Evolutionary conservation across 2,329 filamentous ascomycete genomes (phyloP), one percentile per base, ranked within the genome.

Genomic region (Akanthomyces lecanii): DNA sequence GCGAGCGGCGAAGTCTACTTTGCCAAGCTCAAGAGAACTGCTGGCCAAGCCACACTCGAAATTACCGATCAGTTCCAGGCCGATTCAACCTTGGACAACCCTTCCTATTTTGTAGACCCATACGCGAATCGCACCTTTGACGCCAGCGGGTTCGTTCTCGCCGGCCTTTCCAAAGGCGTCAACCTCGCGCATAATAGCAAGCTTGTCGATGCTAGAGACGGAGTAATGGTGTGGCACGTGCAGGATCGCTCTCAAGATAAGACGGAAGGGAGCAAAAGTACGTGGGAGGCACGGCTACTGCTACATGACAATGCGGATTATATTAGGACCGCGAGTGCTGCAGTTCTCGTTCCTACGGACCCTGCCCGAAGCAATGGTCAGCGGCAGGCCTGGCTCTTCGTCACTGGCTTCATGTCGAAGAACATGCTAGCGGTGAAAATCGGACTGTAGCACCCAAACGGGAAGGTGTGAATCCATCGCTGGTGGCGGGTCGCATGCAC

Each of bases 241-340:
- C 60, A 48, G 23, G 52, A 61, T n/a, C 50, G 42, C 12, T 28
- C 58, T 7, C 28, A 18, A 36, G 18, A 67, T 62, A 23, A 59
- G 60, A 63, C 63, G 33, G 61, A 67, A 14, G 55, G 63, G 57
- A 40, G 62, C 51, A 36, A 64, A 62, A 51, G 59, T 30, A 6
- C 48, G 1, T 83, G 79, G 78, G 74, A 79, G 56, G 78, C 75
- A 23, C 74, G 71, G n/a, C 56, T 85, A 2, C 53, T 88, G 0
- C 86, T 87, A 63, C 77, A 84, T 51, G 85, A 88, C 65, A 83
- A 87, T 56, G 82, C 85, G 1, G 73, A 69, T 0, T 74, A 73
- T 18, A 73, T 87, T 30, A 74, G 83, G 12, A 78, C 75, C 6
- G 78, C 78, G 0, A 86, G 82, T 62, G 74, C 78, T 0, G 82